A percentile compares a stretch with the other conserved stretches of the same genome.
These are phyloP conservation scores for Diplosphaera chodatii DNA, from an alignment of 139 green algal species.

Conservation along the genomic window DNA sequence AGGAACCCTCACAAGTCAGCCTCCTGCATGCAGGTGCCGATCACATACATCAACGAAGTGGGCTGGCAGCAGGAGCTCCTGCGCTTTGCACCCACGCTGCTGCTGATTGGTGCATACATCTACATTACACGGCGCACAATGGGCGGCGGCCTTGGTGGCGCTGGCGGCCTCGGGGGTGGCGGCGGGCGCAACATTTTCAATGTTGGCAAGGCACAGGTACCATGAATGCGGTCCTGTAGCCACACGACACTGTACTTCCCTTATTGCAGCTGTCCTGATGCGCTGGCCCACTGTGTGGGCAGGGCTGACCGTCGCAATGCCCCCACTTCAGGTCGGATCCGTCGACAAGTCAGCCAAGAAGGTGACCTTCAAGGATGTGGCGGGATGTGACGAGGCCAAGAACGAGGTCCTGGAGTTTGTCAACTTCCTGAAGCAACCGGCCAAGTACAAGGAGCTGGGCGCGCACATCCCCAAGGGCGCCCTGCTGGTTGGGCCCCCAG, in stretches of 20 bases:
- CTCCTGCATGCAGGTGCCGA: conserved; percentile 33
- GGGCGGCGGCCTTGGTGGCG: conserved; percentile 41
- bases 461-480: conserved; percentile 91
- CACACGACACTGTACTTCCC: no score
- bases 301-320: no score
- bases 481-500: conserved; percentile 80
- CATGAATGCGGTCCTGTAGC: no score
- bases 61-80: conserved; percentile 66
- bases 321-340: conserved; percentile 43
- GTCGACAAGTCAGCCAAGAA: conserved; percentile 90
- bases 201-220: conserved; percentile 76
- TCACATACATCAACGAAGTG: conserved; percentile 71
- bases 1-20: not conserved
- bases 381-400: conserved; percentile 95
- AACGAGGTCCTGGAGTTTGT: conserved; percentile 98
- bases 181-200: conserved; percentile 81
- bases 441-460: conserved; percentile 76
- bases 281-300: no score
- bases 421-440: conserved; percentile 79
- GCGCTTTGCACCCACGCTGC: conserved; percentile 79
- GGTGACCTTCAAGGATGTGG: conserved; percentile 89
- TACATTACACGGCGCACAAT: conserved; percentile 78
- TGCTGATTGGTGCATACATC: conserved; percentile 86
- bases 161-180: conserved; percentile 28
- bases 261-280: no score